phyloP scores from a whole-genome alignment of 2,329 filamentous ascomycete genomes.

The Monosporascus sp. region DNA sequence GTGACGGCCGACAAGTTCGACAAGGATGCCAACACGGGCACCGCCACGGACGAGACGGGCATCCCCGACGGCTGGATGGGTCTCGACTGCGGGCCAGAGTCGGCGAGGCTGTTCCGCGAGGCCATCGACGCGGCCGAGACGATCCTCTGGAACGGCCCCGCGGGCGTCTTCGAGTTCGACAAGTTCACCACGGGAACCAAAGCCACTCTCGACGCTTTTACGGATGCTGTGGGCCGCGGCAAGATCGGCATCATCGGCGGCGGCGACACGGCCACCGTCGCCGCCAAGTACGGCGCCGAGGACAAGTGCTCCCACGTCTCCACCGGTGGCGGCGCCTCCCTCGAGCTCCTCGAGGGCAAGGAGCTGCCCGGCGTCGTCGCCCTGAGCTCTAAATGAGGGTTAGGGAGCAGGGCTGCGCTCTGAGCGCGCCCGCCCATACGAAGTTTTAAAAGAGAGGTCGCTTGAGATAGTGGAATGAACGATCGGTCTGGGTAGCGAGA shows the following conservation, averaged over 20 bases:
- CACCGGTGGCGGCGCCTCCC: conserved; percentile 88
- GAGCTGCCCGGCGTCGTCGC: conserved; percentile 89
- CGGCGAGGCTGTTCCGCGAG: conserved; percentile 79
- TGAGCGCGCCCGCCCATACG: too few species aligned
- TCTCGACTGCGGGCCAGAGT: conserved; percentile 89
- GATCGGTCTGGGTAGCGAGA: too few species aligned
- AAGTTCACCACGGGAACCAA: conserved; percentile 91
- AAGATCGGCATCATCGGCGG: conserved; percentile 98
- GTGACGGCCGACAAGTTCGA: conserved; percentile 93
- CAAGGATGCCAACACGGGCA: conserved; percentile 73
- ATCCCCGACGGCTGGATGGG: conserved; percentile 99
- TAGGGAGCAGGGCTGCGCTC: neutral
- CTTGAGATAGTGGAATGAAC: too few species aligned
- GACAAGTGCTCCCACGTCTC: conserved; percentile 97
- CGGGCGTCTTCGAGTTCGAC: conserved; percentile 96
- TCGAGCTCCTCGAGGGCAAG: conserved; percentile 98
- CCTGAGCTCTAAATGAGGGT: conserved; percentile 68
- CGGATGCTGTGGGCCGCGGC: conserved; percentile 72
- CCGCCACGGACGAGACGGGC: conserved; percentile 78
- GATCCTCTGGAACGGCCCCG: conserved; percentile 97
- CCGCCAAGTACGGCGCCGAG: conserved; percentile 94
- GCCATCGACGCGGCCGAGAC: conserved; percentile 87
- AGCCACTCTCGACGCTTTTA: conserved; percentile 82
- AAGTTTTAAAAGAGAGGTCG: too few species aligned
- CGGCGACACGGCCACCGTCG: conserved; percentile 96